Evolutionary conservation across 306 rosid species (phyloP).

Genomic region (Medicago truncatula): DNA sequence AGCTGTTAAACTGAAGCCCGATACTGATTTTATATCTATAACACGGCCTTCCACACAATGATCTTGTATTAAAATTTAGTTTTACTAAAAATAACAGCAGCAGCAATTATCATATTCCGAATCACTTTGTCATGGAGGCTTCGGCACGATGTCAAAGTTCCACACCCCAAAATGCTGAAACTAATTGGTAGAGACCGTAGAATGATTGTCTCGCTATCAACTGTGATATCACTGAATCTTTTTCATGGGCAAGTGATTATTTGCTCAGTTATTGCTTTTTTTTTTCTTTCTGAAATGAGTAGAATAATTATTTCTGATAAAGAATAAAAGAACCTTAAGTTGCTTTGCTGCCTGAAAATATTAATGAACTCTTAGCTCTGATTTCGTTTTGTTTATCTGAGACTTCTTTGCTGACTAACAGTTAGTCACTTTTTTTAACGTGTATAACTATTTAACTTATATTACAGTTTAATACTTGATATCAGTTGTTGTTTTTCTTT

Average conservation of each 20-base stretch:
- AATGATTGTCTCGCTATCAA: background rate
- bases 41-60: background rate
- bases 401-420: background rate
- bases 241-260: background rate
- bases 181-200: background rate
- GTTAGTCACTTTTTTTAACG: background rate
- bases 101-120: background rate
- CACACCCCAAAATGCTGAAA: background rate
- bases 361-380: conserved; percentile 4
- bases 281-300: too few relatives aligned
- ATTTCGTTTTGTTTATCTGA: background rate
- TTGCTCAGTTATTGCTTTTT: background rate
- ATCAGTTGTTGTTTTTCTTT: conserved; percentile 13
- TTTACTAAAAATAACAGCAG: background rate
- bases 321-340: background rate
- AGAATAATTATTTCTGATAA: too few relatives aligned
- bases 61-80: background rate
- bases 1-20: background rate
- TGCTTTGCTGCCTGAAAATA: conserved; percentile 20
- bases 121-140: background rate
- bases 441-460: background rate
- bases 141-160: background rate
- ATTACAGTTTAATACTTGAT: conserved; percentile 11
- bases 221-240: background rate
- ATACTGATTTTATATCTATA: conserved; percentile 13